Evolutionary conservation across 345 rosid genomes (phyloP), one percentile per base, ranked within the genome.

Genomic region (Rhodamnia argentea): DNA sequence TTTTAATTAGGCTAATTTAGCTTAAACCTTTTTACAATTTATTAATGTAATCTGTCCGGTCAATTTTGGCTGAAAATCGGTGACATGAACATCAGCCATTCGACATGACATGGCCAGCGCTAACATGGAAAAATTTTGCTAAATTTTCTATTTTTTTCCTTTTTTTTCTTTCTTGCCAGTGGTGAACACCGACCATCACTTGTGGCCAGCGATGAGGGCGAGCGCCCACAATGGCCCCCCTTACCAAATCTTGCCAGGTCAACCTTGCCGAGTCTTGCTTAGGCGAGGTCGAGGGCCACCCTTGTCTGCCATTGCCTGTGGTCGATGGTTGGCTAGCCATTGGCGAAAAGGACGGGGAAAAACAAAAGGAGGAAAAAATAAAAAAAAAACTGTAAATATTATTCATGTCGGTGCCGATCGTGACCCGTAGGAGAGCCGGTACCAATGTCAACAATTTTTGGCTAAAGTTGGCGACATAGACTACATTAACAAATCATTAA

Each of bases 391-490:
- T 52, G 2, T 52, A 57, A 57, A 57, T 10, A 57, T 57, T 24
- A 4, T 57, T 5, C 57, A 54, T 4, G 23, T 54, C 24, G 7
- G 3, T 1, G 10, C 5, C 2, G 2, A 14, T 6, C 1, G 0
- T n/a, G 5, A 5, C 10, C 15, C 2, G 1, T 62, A 62, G 10
- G 12, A 29, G 1, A 0, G 3, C 3, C 22, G 29, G 5, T 3
- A 15, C 29, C 11, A 4, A 15, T 4, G 1, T 62, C 16, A 15
- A 3, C 0, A 1, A 15, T 29, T 62, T 62, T 14, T 0, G 3
- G 9, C 10, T 2, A 29, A 62, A 62, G 15, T 29, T 27, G 1
- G 9, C 3, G 10, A 1, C 29, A 62, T 20, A 7, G 10, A 54
- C 56, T 54, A 3, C 40, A 54, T 54, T 6, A 7, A 1, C 3